These are phyloP conservation scores for Acorus gramineus DNA, from an alignment of 106 monocot genomes.

Conservation along the genomic window DNA sequence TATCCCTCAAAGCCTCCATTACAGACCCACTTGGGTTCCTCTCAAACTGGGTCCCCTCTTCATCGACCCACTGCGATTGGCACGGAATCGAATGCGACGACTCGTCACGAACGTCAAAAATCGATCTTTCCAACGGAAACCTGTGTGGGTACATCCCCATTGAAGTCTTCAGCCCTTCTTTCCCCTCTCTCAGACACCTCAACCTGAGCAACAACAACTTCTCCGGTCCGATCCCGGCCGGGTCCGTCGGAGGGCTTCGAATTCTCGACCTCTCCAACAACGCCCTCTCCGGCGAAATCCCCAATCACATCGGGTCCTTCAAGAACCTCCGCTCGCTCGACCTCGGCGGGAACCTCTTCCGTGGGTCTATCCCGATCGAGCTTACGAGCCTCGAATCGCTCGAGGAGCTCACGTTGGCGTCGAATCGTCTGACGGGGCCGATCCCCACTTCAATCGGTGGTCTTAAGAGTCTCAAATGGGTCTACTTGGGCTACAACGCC, in stretches of 20 bases:
- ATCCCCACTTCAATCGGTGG: neutral
- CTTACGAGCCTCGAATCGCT: neutral
- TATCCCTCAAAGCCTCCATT: neutral
- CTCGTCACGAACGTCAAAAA: neutral
- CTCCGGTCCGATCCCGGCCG: neutral
- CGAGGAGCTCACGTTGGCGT: neutral
- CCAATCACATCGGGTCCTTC: neutral
- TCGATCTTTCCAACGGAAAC: neutral
- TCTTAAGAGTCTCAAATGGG: too few species aligned
- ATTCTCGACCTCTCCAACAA: slow-evolving; percentile 1
- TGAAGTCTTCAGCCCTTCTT: neutral
- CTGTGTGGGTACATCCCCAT: neutral
- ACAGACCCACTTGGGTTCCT: neutral
- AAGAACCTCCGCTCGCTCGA: neutral
- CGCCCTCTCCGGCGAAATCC: neutral
- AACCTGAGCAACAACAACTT: slow-evolving; percentile 3
- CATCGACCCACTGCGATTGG: neutral
- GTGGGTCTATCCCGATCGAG: neutral
- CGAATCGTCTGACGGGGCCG: too few species aligned
- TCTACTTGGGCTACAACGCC: too few species aligned
- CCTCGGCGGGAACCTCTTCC: neutral
- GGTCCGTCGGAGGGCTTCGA: neutral
- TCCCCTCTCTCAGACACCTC: neutral
- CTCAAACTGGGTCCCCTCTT: neutral
- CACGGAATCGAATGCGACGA: neutral